Percentiles rank a stretch among this genome's conserved stretches.
Evolutionary conservation across 257 asterid genomes (phyloP).

Genomic region (Gentiana macrophylla): DNA sequence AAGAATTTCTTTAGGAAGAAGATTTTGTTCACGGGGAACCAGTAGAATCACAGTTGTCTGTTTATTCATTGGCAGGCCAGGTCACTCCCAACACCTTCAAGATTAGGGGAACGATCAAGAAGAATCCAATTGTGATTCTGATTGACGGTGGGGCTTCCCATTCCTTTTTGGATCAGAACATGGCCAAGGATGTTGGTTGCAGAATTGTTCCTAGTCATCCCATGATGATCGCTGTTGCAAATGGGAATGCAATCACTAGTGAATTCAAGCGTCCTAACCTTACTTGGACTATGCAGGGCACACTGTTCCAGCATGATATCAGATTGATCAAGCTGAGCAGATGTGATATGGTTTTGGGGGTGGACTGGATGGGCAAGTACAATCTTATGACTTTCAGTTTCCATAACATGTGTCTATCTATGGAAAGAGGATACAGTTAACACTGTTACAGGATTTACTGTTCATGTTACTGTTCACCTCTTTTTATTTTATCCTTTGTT

Average conservation of each 20-base stretch:
- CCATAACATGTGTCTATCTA: background rate
- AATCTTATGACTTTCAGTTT: background rate
- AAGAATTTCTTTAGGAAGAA: too few relatives aligned
- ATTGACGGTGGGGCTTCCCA: background rate
- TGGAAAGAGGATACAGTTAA: too few relatives aligned
- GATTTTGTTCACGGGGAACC: too few relatives aligned
- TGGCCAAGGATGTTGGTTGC: background rate
- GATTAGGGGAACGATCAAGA: background rate
- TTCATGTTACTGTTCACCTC: too few relatives aligned
- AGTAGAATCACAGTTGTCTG: too few relatives aligned
- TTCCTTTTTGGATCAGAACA: background rate
- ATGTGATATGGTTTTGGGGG: constrained; percentile 1
- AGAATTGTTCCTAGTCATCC: background rate
- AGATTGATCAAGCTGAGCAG: background rate
- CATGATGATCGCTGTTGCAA: background rate
- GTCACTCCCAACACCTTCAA: background rate
- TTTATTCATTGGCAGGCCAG: background rate
- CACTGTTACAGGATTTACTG: too few relatives aligned
- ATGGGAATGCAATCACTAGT: background rate
- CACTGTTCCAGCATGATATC: background rate
- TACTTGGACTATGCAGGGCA: background rate
- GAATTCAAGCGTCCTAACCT: background rate
- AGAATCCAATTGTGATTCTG: background rate
- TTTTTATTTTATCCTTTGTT: too few relatives aligned
- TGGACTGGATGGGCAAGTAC: constrained; percentile 3